Evolutionary conservation across 495 filamentous ascomycete genomes (phyloP).

Genomic region (Podospora comata): DNA sequence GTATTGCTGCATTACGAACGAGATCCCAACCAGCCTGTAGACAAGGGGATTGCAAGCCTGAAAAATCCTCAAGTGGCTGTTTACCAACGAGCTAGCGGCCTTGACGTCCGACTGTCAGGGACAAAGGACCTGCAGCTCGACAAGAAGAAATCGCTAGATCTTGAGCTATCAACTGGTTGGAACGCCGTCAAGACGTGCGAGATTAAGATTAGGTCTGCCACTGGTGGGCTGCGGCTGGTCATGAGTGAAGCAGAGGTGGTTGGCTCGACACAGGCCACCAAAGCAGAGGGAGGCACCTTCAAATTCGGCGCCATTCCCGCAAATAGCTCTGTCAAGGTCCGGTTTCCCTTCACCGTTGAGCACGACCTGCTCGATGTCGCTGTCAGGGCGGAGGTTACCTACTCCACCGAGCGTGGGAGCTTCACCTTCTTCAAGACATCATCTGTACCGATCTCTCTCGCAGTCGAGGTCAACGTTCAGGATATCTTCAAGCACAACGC

Average conservation of each 20-base stretch:
- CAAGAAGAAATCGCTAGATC: conserved; percentile 67
- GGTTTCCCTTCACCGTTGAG: conserved; percentile 84
- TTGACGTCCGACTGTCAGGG: conserved; percentile 45
- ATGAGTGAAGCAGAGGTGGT: conserved; percentile 65
- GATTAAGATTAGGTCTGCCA: conserved; percentile 73
- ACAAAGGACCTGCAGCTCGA: conserved; percentile 69
- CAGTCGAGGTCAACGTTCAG: conserved; percentile 92
- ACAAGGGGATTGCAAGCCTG: conserved; percentile 42
- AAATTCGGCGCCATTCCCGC: conserved; percentile 54
- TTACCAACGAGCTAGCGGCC: conserved; percentile 47
- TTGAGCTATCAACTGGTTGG: conserved; percentile 70
- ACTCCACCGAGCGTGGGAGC: conserved; percentile 67
- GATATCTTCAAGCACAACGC: conserved; percentile 84
- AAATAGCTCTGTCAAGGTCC: conserved; percentile 52
- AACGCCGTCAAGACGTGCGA: conserved; percentile 68
- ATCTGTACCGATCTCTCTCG: conserved; percentile 65
- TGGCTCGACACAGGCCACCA: conserved; percentile 54
- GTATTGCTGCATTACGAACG: conserved; percentile 65
- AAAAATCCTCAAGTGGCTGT: conserved; percentile 44
- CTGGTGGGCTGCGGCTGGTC: conserved; percentile 81
- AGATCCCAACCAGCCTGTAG: conserved; percentile 37
- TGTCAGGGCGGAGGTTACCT: conserved; percentile 72
- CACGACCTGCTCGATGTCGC: conserved; percentile 67
- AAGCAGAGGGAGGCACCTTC: conserved; percentile 64
- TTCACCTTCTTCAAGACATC: conserved; percentile 67